Conservation (phyloP, 1,284 basidiomycete species). For the Ganoderma meredithae region DNA sequence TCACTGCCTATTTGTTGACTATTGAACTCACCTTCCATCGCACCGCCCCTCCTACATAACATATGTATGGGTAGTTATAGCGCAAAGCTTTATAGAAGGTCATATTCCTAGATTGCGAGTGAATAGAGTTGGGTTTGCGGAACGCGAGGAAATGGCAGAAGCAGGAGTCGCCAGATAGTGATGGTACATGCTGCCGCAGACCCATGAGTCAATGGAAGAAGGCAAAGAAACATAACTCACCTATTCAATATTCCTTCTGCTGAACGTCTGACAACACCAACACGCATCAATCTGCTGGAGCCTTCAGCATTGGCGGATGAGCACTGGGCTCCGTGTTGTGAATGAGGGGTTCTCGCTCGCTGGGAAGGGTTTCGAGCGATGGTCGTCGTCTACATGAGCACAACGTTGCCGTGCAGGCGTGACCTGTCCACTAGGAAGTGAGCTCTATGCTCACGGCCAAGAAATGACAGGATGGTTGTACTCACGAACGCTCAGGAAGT, state of each 20-base stretch:
- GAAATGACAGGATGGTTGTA: too few species aligned
- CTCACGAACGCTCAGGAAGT: slow-evolving; percentile 36
- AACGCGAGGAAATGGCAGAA: background rate
- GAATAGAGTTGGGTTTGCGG: background rate
- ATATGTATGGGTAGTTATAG: background rate
- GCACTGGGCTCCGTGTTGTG: slow-evolving; percentile 10
- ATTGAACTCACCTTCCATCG: too few species aligned
- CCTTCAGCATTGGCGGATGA: slow-evolving; percentile 14
- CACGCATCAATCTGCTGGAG: background rate
- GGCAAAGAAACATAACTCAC: slow-evolving; percentile 1
- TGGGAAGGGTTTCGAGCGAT: background rate
- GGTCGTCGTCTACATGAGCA: slow-evolving; percentile 15
- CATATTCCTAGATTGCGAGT: background rate
- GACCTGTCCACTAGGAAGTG: too few species aligned
- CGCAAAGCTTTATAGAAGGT: too few species aligned
- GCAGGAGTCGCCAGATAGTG: background rate
- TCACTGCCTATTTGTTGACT: too few species aligned
- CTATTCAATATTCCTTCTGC: background rate
- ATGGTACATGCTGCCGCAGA: background rate
- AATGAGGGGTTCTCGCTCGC: slow-evolving; percentile 16
- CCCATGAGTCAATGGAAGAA: background rate
- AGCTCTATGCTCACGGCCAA: too few species aligned
- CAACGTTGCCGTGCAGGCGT: slow-evolving; percentile 20
- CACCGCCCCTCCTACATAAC: too few species aligned
- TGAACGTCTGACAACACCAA: background rate